Conservation (phyloP, 495 filamentous ascomycete genomes). For the Aspergillus ostianus region DNA sequence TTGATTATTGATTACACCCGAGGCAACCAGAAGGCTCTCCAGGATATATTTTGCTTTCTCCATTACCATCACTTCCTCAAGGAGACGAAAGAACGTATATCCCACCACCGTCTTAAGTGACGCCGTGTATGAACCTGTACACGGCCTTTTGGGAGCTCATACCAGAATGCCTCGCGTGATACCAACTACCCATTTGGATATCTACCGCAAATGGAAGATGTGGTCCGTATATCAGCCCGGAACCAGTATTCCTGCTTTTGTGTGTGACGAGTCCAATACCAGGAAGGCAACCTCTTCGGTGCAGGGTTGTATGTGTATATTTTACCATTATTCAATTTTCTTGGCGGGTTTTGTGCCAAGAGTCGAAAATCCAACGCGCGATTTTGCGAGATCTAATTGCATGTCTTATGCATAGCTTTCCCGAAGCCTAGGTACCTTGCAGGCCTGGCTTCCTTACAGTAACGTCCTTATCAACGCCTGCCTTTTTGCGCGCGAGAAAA, state of each 20-base stretch:
- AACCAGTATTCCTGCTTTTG: not conserved
- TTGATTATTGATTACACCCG: not conserved
- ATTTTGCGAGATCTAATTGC: not conserved
- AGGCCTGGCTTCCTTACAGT: not conserved
- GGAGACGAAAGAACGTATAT: not conserved
- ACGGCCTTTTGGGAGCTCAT: not conserved
- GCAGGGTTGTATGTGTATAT: not conserved
- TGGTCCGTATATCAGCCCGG: not conserved
- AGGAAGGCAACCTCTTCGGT: not conserved
- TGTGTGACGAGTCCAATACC: not conserved
- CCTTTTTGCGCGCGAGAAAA: not conserved
- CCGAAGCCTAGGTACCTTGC: not conserved
- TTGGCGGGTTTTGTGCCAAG: not conserved
- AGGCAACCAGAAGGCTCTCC: not conserved
- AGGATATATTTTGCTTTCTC: not conserved
- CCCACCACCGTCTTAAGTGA: not conserved
- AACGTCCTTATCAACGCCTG: not conserved
- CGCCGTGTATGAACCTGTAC: not conserved
- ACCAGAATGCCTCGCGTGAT: not conserved
- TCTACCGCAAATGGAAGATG: not conserved
- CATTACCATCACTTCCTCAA: not conserved
- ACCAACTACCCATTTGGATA: not conserved
- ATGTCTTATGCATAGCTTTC: not conserved
- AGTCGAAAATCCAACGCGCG: not conserved
- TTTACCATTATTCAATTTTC: not conserved